These are phyloP conservation scores for Phytopythium ostracodes DNA, from an alignment of 352 stramenopile genomes.

Conservation along the genomic window DNA sequence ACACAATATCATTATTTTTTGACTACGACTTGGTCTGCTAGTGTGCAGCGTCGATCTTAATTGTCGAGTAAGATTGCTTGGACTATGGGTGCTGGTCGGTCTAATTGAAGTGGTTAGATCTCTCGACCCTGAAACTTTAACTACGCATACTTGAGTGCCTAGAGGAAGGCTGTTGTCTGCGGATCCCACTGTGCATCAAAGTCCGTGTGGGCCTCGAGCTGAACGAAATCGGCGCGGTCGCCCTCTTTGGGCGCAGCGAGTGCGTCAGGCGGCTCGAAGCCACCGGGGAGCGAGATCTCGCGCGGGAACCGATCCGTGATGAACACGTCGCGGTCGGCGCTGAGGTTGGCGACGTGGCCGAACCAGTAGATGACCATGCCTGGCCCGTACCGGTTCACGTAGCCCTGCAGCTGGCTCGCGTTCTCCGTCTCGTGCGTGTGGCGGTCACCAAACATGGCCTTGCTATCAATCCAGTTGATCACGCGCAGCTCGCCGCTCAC, in stretches of 20 bases:
- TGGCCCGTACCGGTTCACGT: conserved; percentile 77
- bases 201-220: conserved; percentile 17
- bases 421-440: conserved; percentile 79
- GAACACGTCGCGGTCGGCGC: conserved; percentile 49
- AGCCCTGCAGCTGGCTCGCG: conserved; percentile 65
- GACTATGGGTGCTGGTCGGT: too few species aligned
- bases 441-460: conserved; percentile 86
- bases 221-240: conserved; percentile 14
- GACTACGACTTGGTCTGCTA: not conserved
- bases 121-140: too few species aligned
- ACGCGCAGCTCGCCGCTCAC: conserved; percentile 28
- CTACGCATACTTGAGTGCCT: not conserved
- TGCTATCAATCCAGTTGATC: conserved; percentile 91
- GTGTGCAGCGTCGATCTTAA: not conserved
- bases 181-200: conserved; percentile 40
- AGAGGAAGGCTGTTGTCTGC: conserved; percentile 31
- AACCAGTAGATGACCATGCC: conserved; percentile 91
- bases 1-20: conserved; percentile 22
- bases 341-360: conserved; percentile 57
- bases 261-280: conserved; percentile 30
- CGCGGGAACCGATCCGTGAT: conserved; percentile 55
- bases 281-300: conserved; percentile 54
- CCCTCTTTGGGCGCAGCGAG: conserved; percentile 15
- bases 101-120: not conserved
- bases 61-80: not conserved